phyloP scores from a whole-genome alignment of 176 grass and related monocot species.

The Oryza longistaminata region DNA sequence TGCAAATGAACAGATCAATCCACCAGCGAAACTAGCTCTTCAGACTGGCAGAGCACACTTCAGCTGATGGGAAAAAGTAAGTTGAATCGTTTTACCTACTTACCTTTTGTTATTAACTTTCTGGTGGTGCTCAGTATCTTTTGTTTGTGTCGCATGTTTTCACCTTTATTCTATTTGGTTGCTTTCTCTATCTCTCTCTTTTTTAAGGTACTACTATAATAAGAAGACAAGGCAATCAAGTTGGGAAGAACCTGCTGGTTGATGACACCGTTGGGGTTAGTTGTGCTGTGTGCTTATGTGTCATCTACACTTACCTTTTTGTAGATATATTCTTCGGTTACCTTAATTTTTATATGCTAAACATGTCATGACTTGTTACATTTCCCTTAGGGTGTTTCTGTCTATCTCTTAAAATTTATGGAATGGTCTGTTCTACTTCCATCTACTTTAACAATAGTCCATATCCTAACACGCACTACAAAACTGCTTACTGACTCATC shows the following conservation, averaged over 20 bases:
- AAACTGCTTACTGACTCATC: neutral
- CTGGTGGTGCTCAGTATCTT: neutral
- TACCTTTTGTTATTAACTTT: conserved; percentile 24
- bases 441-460: neutral
- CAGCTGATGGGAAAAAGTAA: conserved; percentile 85
- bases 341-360: neutral
- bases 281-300: conserved; percentile 30
- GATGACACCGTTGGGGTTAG: conserved; percentile 85
- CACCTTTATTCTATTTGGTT: conserved; percentile 16
- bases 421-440: neutral
- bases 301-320: conserved; percentile 17
- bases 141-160: conserved; percentile 13
- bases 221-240: conserved; percentile 93
- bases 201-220: conserved; percentile 92
- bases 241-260: conserved; percentile 83
- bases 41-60: conserved; percentile 92
- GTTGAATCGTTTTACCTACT: conserved; percentile 29
- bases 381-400: neutral
- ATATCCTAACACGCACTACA: neutral
- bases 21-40: conserved; percentile 56
- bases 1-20: conserved; percentile 59
- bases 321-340: neutral
- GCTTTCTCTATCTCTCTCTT: neutral
- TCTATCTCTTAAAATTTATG: neutral
- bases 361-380: neutral